Base-by-base conservation (phyloP, 371 early-diverging fungal species). In the Mortierella sp. region DNA sequence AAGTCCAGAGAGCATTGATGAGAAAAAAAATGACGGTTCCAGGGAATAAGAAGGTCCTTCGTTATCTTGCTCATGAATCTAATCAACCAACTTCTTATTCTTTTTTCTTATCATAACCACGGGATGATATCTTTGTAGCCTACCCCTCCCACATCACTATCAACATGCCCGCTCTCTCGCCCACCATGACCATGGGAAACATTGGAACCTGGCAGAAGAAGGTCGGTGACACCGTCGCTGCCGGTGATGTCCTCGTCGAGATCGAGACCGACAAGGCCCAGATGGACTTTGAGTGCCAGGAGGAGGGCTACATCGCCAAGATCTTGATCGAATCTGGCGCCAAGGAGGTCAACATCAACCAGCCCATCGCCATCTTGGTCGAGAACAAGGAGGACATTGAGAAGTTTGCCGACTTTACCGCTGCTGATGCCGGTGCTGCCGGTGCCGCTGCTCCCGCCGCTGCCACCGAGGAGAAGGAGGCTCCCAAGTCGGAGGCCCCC, bases 181-280 rank as follows among this genome's bases (percentile, higher is more conserved):
- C 99, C 29, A 99, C 99, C 74, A 99, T 99, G 99, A 96, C 98
- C 64, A 92, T 93, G 88, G 99, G 99, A 88, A 98, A 96, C 90
- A 92, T 99, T 78, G 98, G 97, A 61, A 85, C 89, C 70, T 99
- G 98, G 98, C 92, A 95, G 85, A 98, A 98, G 92, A 92, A 94
- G 87, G 92, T 96, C 67, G 99, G 99, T 44, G 99, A 99, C 89
- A 90, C 87, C 75, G 87, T 99, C 72, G 87, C 88, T 43, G 95
- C 98, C n/a, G 99, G 99, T 70, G 99, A 99, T 86, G 96, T 98
- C 50, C 88, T 99, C 64, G 97, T 97, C 55, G 99, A 98, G 88
- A 96, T 99, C 72, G 99, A 99, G 89, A 99, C 99, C 39, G 99
- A 99, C 89, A 99, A 99, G 93, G 99, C 99, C 63, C 97, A 97